These are phyloP conservation scores for Lactarius sanguifluus DNA, from an alignment of 768 basidiomycete species.

Conservation along the genomic window DNA sequence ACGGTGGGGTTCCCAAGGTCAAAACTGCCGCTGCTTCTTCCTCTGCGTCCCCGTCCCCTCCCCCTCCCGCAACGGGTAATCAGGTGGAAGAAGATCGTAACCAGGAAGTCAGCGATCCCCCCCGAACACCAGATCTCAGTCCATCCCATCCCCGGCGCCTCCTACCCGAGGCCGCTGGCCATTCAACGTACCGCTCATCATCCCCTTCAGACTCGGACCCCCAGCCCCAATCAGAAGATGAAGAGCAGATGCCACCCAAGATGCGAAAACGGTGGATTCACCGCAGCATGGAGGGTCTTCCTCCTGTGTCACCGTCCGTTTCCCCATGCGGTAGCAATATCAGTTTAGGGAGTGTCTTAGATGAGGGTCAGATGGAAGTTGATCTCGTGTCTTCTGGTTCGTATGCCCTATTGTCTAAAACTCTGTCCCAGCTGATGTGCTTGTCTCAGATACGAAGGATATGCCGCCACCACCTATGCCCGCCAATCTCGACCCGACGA, in stretches of 20 bases:
- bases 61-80: conserved; percentile 28
- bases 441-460: conserved; percentile 37
- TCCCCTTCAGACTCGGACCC: conserved; percentile 27
- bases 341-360: conserved; percentile 29
- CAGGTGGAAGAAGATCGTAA: conserved; percentile 35
- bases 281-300: conserved; percentile 27
- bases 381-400: conserved; percentile 33
- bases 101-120: not conserved
- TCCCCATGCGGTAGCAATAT: conserved; percentile 29
- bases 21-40: conserved; percentile 23
- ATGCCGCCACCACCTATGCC: conserved; percentile 58
- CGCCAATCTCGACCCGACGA: conserved; percentile 44
- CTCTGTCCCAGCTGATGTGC: conserved; percentile 6
- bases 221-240: conserved; percentile 18
- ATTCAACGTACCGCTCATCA: conserved; percentile 24
- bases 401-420: not conserved
- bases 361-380: conserved; percentile 27
- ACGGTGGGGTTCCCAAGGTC: not conserved
- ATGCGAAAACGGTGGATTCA: conserved; percentile 32
- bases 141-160: not conserved
- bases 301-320: conserved; percentile 21
- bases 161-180: conserved; percentile 12
- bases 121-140: conserved; percentile 6
- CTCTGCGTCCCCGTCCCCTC: conserved; percentile 25
- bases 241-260: conserved; percentile 29